Evolutionary conservation across 768 basidiomycete species (phyloP).

Genomic region (Suillus cothurnatus): DNA sequence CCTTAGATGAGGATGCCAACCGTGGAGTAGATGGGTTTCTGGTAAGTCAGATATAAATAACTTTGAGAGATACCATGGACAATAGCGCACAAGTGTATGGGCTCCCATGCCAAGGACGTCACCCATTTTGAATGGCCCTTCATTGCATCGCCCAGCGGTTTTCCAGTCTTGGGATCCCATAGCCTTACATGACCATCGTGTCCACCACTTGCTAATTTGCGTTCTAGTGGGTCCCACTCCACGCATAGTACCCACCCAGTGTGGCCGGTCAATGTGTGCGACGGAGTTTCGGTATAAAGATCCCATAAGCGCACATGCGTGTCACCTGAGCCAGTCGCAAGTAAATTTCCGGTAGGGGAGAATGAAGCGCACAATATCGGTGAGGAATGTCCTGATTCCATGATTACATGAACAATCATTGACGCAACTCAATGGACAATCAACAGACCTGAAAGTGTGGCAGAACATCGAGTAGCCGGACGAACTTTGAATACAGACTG

Average conservation of each 20-base stretch:
- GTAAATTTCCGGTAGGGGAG: conserved; percentile 87
- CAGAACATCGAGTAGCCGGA: conserved; percentile 92
- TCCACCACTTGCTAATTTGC: conserved; percentile 89
- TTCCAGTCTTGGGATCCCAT: conserved; percentile 94
- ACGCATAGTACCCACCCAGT: conserved; percentile 96
- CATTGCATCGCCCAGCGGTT: conserved; percentile 83
- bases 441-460: conserved; percentile 77
- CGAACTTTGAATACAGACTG: conserved; percentile 95
- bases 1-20: conserved; percentile 94
- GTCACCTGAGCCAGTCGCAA: conserved; percentile 96
- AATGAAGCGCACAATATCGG: conserved; percentile 96
- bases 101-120: conserved; percentile 94
- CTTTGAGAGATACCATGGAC: conserved; percentile 9
- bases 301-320: conserved; percentile 94
- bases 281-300: conserved; percentile 89
- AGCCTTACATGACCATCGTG: conserved; percentile 91
- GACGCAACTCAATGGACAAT: conserved; percentile 7
- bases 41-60: conserved; percentile 7
- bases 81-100: conserved; percentile 78
- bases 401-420: conserved; percentile 12
- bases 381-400: conserved; percentile 73
- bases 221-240: conserved; percentile 95
- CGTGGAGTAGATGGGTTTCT: conserved; percentile 82
- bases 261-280: conserved; percentile 84
- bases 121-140: conserved; percentile 98